Evolutionary conservation across 2,329 filamentous ascomycete species (phyloP).

Genomic region (Macrophomina phaseolina): DNA sequence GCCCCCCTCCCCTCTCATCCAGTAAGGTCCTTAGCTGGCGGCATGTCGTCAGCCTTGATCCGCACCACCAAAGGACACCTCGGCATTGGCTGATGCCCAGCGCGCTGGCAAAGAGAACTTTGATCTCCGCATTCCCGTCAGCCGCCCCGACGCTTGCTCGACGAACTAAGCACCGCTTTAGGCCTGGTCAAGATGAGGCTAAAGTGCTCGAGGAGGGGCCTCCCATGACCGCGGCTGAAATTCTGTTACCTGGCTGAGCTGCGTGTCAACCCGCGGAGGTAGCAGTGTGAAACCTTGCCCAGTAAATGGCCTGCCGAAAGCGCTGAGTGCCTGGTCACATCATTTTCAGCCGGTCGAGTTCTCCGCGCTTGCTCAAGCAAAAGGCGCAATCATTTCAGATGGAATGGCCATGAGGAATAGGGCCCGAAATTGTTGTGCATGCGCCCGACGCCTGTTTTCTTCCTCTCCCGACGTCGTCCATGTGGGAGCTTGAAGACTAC

Average conservation of each 20-base stretch:
- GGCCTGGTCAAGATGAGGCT: not conserved
- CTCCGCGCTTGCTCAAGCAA: no score
- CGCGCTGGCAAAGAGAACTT: not conserved
- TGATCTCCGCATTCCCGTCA: not conserved
- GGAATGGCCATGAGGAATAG: no score
- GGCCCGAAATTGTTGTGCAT: no score
- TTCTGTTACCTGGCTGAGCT: not conserved
- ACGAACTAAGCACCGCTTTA: not conserved
- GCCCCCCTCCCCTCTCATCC: not conserved
- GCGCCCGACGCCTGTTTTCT: no score
- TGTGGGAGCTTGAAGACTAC: no score
- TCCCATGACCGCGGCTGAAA: not conserved
- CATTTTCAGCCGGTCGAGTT: no score
- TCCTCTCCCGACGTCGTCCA: no score
- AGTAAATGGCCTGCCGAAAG: no score
- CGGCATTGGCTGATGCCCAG: not conserved
- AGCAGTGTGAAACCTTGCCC: no score
- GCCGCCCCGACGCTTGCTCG: not conserved
- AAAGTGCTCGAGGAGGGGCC: not conserved
- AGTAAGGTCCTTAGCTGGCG: not conserved
- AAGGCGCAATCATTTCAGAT: no score
- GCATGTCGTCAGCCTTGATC: not conserved
- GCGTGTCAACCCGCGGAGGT: no score
- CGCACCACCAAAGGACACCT: not conserved
- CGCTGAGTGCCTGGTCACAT: no score